Evolutionary conservation across 495 filamentous ascomycete species (phyloP).

Genomic region (Elaphomyces granulatus): DNA sequence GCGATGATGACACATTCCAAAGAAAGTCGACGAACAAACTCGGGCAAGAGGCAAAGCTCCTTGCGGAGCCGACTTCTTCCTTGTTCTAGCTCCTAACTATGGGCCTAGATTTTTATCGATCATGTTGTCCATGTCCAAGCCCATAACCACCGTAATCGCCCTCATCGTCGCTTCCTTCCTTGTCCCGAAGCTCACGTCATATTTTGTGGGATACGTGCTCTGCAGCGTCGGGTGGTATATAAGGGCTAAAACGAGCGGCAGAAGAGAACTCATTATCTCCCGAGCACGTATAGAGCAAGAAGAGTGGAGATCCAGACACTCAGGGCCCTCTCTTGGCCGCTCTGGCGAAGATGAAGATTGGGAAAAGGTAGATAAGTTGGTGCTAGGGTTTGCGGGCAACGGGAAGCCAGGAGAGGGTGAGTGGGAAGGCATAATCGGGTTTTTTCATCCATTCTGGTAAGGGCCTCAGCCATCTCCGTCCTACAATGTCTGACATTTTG

Average conservation of each 20-base stretch:
- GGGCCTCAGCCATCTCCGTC: slow-evolving; percentile 8
- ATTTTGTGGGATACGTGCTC: slow-evolving; percentile 24
- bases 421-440: slow-evolving; percentile 77
- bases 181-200: slow-evolving; percentile 24
- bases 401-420: slow-evolving; percentile 37
- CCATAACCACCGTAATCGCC: slow-evolving; percentile 21
- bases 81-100: slow-evolving; percentile 1
- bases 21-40: neutral
- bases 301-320: slow-evolving; percentile 27
- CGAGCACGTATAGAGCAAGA: slow-evolving; percentile 46
- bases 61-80: slow-evolving; percentile 3
- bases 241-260: slow-evolving; percentile 48
- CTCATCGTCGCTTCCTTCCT: slow-evolving; percentile 23
- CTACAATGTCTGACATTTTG: slow-evolving; percentile 3
- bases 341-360: slow-evolving; percentile 52
- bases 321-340: slow-evolving; percentile 13
- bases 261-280: slow-evolving; percentile 45
- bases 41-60: neutral
- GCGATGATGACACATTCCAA: no score
- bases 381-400: slow-evolving; percentile 35
- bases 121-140: slow-evolving; percentile 28
- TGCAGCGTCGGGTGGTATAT: slow-evolving; percentile 49
- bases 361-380: slow-evolving; percentile 55
- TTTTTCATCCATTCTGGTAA: slow-evolving; percentile 95
- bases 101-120: slow-evolving; percentile 2